Conservation (phyloP, 2,329 filamentous ascomycete species). For the Ceratocystis lukuohia region DNA sequence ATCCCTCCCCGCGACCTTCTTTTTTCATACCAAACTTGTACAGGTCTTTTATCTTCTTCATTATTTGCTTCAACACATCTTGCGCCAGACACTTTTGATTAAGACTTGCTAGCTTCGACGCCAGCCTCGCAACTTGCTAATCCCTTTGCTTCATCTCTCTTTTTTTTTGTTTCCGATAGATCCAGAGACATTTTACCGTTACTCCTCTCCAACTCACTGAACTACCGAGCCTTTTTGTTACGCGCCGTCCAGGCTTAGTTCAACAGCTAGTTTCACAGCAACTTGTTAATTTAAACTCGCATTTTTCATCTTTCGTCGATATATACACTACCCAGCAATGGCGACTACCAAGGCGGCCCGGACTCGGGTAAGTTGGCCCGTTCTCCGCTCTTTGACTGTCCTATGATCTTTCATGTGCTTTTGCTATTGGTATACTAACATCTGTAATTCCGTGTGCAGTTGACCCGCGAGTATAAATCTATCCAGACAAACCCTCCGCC, state of each 20-base stretch:
- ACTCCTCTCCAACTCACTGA: neutral
- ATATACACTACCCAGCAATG: conserved; percentile 31
- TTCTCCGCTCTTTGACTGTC: neutral
- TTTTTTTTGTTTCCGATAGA: neutral
- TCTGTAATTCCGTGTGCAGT: conserved; percentile 26
- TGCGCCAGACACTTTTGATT: neutral
- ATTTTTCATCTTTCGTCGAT: neutral
- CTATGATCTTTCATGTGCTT: no score
- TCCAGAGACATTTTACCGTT: neutral
- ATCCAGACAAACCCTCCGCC: conserved; percentile 66
- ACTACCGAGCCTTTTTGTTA: neutral
- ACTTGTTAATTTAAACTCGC: conserved; percentile 2
- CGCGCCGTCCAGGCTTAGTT: neutral
- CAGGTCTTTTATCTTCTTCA: neutral
- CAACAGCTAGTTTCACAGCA: conserved; percentile 16
- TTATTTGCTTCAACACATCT: neutral
- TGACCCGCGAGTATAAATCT: conserved; percentile 49
- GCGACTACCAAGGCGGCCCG: conserved; percentile 57
- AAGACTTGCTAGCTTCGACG: neutral
- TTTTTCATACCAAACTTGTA: neutral
- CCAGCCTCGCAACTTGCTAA: neutral
- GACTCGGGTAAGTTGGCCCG: conserved; percentile 45
- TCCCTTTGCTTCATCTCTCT: neutral
- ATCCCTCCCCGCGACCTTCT: neutral
- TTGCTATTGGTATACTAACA: neutral